Evolutionary conservation across 2,329 filamentous ascomycete species (phyloP), one percentile per base, ranked within the genome.

Genomic region (Pseudonectria foliicola): DNA sequence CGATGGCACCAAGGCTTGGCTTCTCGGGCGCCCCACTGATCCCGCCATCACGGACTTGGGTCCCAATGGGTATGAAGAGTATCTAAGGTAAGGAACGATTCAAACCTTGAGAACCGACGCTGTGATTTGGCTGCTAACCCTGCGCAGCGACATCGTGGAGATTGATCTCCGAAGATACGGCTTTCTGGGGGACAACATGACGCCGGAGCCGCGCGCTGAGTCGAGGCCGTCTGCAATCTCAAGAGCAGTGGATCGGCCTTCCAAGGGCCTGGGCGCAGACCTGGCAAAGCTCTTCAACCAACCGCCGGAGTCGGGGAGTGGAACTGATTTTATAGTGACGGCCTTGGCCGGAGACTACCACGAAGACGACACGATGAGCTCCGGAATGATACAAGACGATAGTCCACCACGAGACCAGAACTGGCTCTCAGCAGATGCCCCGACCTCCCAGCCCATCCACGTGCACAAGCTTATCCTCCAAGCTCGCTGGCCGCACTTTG

Each of bases 401-500:
- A 66, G 71, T 29, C 52, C 54, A 7, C 55, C 57, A 4, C 61
- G 56, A 29, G 62, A 66, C 31, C 64, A 70, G 37, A 73, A 63
- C 31, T 82, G 77, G 77, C 66, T 81, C 11, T 66, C 74, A 4
- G 67, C 75, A 0, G 76, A 80, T 44, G 67, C 73, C 2, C 70
- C 73, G 1, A 86, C 82, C 1, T 94, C 88, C 0, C 72, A 73
- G 18, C 87, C 89, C 0, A 96, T 98, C 34, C 83, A 96, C 55
- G 90, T 96, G 4, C 92, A 98, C 61, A 87, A 86, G 42, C 80
- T 98, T 37, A 95, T 98, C 34, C 72, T 98, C 7, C 86, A 93
- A 58, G 84, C 92, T 13, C 84, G 92, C 33, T 98, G 92, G 92
- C 89, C 92, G 18, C 92, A 98, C 60, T 98, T 98, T 64, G 80